Base-by-base conservation (phyloP, 306 rosid genomes). In the Abrus precatorius region DNA sequence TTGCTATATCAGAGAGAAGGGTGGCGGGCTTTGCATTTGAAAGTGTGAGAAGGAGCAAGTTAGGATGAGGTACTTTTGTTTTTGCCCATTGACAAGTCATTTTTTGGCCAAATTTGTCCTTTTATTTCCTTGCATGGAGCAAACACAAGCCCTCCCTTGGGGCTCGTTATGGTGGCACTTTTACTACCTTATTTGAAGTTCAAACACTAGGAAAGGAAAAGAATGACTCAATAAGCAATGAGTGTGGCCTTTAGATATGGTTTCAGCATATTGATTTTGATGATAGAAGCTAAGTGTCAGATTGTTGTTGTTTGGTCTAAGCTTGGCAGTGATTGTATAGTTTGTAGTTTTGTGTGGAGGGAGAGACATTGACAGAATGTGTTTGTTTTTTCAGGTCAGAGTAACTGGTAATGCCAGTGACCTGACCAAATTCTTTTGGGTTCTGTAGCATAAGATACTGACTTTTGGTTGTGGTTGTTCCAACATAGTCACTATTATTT, bases 11-110 rank as follows among this genome's bases (percentile, higher is more conserved):
- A 49, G 52, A 77, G 38, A 68, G 29, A 77, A 27, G 70, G 77
- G 74, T 90, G 93, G 98, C 98, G 99, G 98, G 98, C 72, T 90
- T 82, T 87, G 88, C 77, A 87, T 93, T 95, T 93, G 96, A 95
- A 95, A 80, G 76, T 54, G 82, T 28, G 81, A 68, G 79, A 70
- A 83, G 54, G 9, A 53, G 65, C 40, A 28, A 33, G 45, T 13
- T 47, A 32, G 66, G 62, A 20, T 28, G 74, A 7, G 63, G 47
- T 55, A 9, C 44, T 32, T 43, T 67, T 82, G 75, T 69, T 77
- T 77, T 72, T 81, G 85, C 83, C 53, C 80, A 74, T 74, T 85
- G 97, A 88, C 64, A 64, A 74, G 95, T 88, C 93, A 66, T 32
- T 54, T 57, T 83, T 72, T 68, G 85, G 59, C 69, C 7, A 33